A percentile compares a stretch with the other conserved stretches of the same genome.
Evolutionary conservation across 306 rosid genomes (phyloP).

Genomic region (Pueraria montana): DNA sequence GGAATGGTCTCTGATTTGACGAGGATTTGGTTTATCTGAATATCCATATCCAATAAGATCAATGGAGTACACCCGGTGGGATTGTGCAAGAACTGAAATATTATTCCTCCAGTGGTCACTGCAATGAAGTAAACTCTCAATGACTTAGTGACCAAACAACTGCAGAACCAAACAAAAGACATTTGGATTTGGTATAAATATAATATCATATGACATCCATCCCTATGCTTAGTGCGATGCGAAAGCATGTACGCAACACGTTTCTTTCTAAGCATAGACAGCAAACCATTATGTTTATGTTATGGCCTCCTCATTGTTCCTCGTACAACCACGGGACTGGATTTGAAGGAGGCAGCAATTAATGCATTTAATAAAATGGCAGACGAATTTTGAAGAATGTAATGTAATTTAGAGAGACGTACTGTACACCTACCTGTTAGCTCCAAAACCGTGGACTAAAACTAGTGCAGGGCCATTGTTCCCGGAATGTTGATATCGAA

Average conservation of each 20-base stretch:
- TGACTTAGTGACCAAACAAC: conserved; percentile 44
- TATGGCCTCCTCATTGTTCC: not conserved
- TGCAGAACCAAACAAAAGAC: not conserved
- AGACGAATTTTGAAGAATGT: not conserved
- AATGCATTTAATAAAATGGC: no score
- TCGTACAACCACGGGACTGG: no score
- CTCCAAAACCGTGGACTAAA: conserved; percentile 95
- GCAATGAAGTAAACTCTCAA: conserved; percentile 56
- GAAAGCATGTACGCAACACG: not conserved
- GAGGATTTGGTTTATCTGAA: conserved; percentile 95
- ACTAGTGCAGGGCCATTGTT: conserved; percentile 81
- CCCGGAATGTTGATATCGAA: conserved; percentile 85
- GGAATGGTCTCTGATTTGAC: conserved; percentile 60
- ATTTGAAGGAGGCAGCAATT: not conserved
- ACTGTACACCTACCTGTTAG: conserved; percentile 90
- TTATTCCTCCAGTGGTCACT: conserved; percentile 99
- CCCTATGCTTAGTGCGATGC: not conserved
- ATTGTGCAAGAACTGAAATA: conserved; percentile 73
- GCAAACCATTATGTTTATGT: not conserved
- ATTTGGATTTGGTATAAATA: not conserved
- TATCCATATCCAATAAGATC: conserved; percentile 99
- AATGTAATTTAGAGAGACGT: not conserved
- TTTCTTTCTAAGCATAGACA: not conserved
- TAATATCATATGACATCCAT: not conserved
- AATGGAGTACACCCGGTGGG: conserved; percentile 82